Evolutionary conservation across 2,329 filamentous ascomycete genomes (phyloP).

Genomic region (Colletotrichum neosansevieriae): DNA sequence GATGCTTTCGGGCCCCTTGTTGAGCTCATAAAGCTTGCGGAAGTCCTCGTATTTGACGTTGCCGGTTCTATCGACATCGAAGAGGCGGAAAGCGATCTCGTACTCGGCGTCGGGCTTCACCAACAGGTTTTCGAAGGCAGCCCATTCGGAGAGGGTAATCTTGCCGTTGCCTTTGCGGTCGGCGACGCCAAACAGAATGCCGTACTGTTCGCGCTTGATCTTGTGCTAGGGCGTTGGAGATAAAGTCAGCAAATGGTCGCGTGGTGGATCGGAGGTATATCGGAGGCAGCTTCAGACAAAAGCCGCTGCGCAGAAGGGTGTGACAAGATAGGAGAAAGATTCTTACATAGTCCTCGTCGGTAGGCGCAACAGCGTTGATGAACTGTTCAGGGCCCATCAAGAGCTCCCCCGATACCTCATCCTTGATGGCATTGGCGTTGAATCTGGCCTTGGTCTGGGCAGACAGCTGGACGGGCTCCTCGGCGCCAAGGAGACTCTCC

Average conservation of each 20-base stretch:
- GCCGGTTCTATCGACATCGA: constrained; percentile 87
- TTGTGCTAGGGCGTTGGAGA: constrained; percentile 80
- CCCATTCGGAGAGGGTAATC: constrained; percentile 88
- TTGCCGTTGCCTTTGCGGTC: constrained; percentile 81
- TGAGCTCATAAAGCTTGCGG: constrained; percentile 84
- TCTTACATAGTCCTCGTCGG: constrained; percentile 88
- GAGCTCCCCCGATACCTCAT: constrained; percentile 79
- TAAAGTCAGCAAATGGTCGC: constrained; percentile 19
- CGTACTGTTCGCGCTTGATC: constrained; percentile 95
- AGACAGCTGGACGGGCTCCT: constrained; percentile 73
- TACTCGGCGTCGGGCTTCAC: constrained; percentile 97
- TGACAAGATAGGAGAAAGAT: constrained; percentile 47
- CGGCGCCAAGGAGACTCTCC: constrained; percentile 79
- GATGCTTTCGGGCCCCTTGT: constrained; percentile 86
- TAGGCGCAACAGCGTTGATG: constrained; percentile 88
- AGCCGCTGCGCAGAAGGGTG: background rate
- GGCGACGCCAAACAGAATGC: constrained; percentile 91
- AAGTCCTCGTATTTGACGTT: constrained; percentile 92
- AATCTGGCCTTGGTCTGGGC: constrained; percentile 83
- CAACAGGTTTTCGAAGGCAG: constrained; percentile 92
- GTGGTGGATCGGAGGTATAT: constrained; percentile 23
- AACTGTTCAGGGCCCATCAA: constrained; percentile 90
- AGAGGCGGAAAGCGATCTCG: constrained; percentile 97
- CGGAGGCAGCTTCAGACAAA: background rate
- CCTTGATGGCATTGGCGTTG: constrained; percentile 79